Percentiles rank a stretch among this genome's conserved stretches.
Evolutionary conservation across 1,284 basidiomycete genomes (phyloP).

Genomic region (Ustilago curta): DNA sequence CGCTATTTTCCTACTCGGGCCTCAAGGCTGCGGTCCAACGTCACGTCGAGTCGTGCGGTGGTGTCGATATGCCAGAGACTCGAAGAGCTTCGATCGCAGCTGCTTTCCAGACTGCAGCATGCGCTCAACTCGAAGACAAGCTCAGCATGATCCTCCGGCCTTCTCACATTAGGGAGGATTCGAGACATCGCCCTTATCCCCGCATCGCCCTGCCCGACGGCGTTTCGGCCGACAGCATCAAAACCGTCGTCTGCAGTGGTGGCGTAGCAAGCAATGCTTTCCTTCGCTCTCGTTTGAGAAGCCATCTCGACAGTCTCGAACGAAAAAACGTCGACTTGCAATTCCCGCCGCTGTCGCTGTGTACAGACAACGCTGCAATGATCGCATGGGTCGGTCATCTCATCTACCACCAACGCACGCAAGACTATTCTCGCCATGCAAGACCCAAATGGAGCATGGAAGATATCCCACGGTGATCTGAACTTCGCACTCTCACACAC

Average conservation of each 20-base stretch:
- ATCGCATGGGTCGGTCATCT: constrained; percentile 64
- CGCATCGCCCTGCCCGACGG: constrained; percentile 18
- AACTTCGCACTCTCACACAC: not conserved
- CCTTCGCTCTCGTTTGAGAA: constrained; percentile 46
- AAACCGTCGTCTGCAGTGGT: constrained; percentile 61
- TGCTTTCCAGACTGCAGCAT: constrained; percentile 61
- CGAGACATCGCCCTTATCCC: constrained; percentile 14
- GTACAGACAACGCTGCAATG: constrained; percentile 68
- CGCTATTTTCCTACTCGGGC: constrained; percentile 64
- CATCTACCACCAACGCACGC: constrained; percentile 45
- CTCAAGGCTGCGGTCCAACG: constrained; percentile 53
- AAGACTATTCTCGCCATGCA: constrained; percentile 48
- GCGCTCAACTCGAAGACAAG: constrained; percentile 64
- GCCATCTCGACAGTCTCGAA: constrained; percentile 33
- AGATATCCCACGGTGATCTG: constrained; percentile 32
- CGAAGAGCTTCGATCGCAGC: constrained; percentile 34
- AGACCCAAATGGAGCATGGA: constrained; percentile 64
- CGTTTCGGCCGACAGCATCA: constrained; percentile 24
- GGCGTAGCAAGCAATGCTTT: constrained; percentile 64
- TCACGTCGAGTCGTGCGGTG: constrained; percentile 24
- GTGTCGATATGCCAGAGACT: not conserved
- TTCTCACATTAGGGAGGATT: constrained; percentile 4
- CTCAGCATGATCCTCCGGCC: constrained; percentile 44
- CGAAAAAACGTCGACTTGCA: constrained; percentile 45
- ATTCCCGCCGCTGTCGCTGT: constrained; percentile 64